Conservation (phyloP, 768 basidiomycete species). For the Rhodosporidiobolus sp. region DNA sequence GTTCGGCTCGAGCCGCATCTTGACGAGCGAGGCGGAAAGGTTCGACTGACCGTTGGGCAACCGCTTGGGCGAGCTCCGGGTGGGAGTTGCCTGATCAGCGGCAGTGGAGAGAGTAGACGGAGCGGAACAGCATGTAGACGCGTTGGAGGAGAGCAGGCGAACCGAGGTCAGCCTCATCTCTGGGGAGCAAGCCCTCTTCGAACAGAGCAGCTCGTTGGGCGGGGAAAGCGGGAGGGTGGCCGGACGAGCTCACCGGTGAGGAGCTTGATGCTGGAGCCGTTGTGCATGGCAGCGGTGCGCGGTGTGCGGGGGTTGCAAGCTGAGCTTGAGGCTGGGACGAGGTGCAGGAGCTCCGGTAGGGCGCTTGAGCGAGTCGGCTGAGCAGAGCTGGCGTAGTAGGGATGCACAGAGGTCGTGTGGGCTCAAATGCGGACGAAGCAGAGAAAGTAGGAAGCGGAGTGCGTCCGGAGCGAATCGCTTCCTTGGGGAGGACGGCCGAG, state of each 20-base stretch:
- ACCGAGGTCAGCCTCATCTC: conserved; percentile 2
- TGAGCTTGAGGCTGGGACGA: background rate
- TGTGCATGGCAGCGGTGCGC: conserved; percentile 23
- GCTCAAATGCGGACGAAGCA: no score
- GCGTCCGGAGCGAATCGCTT: no score
- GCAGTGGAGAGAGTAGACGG: background rate
- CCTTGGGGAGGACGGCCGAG: no score
- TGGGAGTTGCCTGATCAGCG: conserved; percentile 79
- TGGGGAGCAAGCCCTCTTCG: background rate
- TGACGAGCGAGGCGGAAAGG: conserved; percentile 18
- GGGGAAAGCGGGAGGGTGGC: background rate
- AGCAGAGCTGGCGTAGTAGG: no score
- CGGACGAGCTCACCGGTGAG: conserved; percentile 47
- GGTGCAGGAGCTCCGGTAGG: background rate
- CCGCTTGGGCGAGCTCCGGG: conserved; percentile 89
- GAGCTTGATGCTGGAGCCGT: conserved; percentile 51
- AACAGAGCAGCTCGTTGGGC: no score
- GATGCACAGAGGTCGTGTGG: no score
- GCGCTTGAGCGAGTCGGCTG: background rate
- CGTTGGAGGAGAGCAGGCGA: background rate
- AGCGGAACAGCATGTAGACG: background rate
- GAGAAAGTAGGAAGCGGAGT: no score
- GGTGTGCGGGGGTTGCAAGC: background rate
- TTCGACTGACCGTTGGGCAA: conserved; percentile 96
- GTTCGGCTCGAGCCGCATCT: background rate